Conservation (phyloP, 352 stramenopile species). For the Phytophthora fragariae region DNA sequence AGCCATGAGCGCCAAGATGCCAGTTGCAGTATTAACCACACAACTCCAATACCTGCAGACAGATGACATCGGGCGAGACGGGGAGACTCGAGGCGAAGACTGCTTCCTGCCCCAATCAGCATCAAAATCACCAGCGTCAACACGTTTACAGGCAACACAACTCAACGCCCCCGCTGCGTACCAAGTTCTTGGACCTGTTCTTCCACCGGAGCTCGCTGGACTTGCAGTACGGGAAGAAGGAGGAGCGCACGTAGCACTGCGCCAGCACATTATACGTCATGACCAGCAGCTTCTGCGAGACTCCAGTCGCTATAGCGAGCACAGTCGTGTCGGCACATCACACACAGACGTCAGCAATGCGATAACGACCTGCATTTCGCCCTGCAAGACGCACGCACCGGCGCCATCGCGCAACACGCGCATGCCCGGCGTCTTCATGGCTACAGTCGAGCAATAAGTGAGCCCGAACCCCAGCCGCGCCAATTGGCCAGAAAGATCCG, state of each 20-base stretch:
- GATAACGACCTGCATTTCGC: constrained; percentile 3
- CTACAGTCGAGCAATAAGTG: not conserved
- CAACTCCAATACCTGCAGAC: constrained; percentile 65
- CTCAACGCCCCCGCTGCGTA: constrained; percentile 13
- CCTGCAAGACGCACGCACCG: constrained; percentile 15
- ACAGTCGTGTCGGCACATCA: not conserved
- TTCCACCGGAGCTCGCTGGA: constrained; percentile 72
- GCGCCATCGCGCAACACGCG: constrained; percentile 36
- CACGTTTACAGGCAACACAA: too few relatives aligned
- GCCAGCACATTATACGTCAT: constrained; percentile 91
- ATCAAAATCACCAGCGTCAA: not conserved
- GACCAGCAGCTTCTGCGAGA: constrained; percentile 57
- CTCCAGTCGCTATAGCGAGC: constrained; percentile 17
- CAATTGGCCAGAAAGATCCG: constrained; percentile 6
- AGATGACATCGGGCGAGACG: constrained; percentile 76
- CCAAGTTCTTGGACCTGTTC: constrained; percentile 69
- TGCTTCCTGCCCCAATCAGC: constrained; percentile 46
- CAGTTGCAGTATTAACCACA: not conserved
- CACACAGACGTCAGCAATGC: constrained; percentile 2
- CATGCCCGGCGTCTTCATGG: constrained; percentile 50
- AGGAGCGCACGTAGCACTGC: constrained; percentile 83
- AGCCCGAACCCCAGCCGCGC: not conserved
- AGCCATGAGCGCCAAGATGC: not conserved
- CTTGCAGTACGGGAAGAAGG: constrained; percentile 84
- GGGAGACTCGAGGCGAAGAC: constrained; percentile 63